phyloP scores from a whole-genome alignment of 2,329 filamentous ascomycete genomes.

The Pseudogymnoascus pannorum region DNA sequence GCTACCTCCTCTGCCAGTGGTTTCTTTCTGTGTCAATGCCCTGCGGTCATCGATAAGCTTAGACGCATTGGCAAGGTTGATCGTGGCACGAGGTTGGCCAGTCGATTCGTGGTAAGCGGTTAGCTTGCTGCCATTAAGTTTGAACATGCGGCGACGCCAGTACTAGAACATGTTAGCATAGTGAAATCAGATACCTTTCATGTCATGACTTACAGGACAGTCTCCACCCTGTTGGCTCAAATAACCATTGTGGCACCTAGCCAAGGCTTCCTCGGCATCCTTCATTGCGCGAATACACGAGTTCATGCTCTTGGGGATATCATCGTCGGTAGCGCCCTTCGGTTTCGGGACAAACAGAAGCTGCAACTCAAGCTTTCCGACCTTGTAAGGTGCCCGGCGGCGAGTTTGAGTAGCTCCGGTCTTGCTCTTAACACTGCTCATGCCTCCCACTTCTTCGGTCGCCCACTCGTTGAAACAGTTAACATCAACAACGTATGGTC shows the following conservation, averaged over 20 bases:
- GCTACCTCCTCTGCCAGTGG: constrained; percentile 64
- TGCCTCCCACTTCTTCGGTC: constrained; percentile 68
- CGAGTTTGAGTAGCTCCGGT: constrained; percentile 62
- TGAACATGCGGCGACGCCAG: constrained; percentile 97
- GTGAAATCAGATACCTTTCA: neutral
- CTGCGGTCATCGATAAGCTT: constrained; percentile 90
- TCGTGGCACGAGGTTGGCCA: constrained; percentile 88
- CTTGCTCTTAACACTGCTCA: constrained; percentile 93
- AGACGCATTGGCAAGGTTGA: constrained; percentile 88
- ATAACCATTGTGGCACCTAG: constrained; percentile 76
- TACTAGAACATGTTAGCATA: constrained; percentile 54
- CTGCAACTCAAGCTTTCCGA: constrained; percentile 91
- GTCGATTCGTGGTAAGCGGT: constrained; percentile 96
- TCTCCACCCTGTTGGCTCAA: constrained; percentile 96
- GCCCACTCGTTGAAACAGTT: constrained; percentile 99
- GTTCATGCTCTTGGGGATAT: constrained; percentile 99
- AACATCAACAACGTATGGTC: constrained; percentile 80
- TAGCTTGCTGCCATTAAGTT: constrained; percentile 80
- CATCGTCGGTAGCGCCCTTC: constrained; percentile 77
- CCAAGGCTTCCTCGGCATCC: constrained; percentile 74
- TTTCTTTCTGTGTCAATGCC: constrained; percentile 76
- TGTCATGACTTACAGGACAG: constrained; percentile 68
- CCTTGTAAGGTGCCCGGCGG: constrained; percentile 87
- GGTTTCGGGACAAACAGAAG: constrained; percentile 91
- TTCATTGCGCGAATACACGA: constrained; percentile 89